Conservation (phyloP, 2,329 filamentous ascomycete species). For the Colletotrichum sp. region DNA sequence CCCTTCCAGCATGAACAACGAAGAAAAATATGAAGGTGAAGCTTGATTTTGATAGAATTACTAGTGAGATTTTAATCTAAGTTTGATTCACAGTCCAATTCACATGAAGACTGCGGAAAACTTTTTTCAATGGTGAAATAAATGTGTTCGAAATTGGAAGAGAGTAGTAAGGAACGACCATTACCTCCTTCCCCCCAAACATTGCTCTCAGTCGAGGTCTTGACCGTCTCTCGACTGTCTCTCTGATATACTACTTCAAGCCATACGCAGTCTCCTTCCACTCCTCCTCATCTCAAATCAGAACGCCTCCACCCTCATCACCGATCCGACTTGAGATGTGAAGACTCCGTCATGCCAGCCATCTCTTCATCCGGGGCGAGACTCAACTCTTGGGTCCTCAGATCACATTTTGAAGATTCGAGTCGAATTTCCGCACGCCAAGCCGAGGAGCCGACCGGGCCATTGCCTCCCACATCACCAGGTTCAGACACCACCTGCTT, state of each 20-base stretch:
- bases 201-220: background rate
- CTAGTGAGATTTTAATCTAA: background rate
- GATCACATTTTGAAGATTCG: background rate
- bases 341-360: background rate
- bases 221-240: background rate
- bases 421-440: background rate
- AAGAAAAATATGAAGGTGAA: background rate
- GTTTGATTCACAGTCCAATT: background rate
- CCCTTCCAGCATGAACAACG: background rate
- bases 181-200: background rate
- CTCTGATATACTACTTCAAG: no score
- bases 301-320: background rate
- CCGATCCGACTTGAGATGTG: background rate
- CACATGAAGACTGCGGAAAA: background rate
- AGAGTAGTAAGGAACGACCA: background rate
- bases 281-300: background rate
- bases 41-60: background rate
- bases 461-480: background rate
- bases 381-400: background rate
- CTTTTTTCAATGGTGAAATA: background rate
- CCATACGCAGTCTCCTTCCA: background rate
- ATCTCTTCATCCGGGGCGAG: background rate
- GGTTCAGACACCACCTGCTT: constrained; percentile 24
- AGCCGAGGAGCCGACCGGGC: background rate
- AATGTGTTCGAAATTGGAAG: background rate